These are phyloP conservation scores for Monosporascus ibericus DNA, from an alignment of 2,329 filamentous ascomycete genomes.

Conservation along the genomic window DNA sequence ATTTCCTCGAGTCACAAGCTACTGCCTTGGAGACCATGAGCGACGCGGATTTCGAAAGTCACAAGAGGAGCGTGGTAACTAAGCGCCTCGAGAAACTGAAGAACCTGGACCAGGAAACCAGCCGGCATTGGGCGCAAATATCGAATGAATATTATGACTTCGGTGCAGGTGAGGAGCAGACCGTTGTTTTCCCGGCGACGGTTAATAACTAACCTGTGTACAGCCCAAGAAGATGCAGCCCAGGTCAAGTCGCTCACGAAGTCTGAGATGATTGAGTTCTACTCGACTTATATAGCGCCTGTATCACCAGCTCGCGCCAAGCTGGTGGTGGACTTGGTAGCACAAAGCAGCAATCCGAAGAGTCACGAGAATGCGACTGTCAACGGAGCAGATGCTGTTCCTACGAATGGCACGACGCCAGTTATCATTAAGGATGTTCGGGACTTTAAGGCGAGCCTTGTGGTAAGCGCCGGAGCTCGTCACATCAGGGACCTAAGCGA, in stretches of 20 bases:
- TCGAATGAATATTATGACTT: slow-evolving; percentile 86
- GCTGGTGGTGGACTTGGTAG: slow-evolving; percentile 74
- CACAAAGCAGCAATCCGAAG: slow-evolving; percentile 51
- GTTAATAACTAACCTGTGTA: neutral
- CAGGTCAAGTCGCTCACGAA: slow-evolving; percentile 71
- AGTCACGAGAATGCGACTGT: slow-evolving; percentile 33
- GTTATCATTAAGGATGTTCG: slow-evolving; percentile 70
- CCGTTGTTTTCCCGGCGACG: neutral
- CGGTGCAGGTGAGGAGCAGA: slow-evolving; percentile 60
- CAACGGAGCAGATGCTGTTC: slow-evolving; percentile 26
- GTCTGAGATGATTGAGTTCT: slow-evolving; percentile 74
- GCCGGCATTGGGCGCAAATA: slow-evolving; percentile 79
- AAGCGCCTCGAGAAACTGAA: slow-evolving; percentile 87
- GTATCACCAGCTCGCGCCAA: slow-evolving; percentile 71
- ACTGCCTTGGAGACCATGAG: slow-evolving; percentile 67
- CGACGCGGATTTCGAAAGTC: slow-evolving; percentile 77
- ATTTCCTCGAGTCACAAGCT: slow-evolving; percentile 67
- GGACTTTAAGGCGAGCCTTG: slow-evolving; percentile 70
- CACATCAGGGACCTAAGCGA: slow-evolving; percentile 71
- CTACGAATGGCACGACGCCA: slow-evolving; percentile 45
- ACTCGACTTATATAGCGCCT: slow-evolving; percentile 67
- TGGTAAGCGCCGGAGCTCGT: slow-evolving; percentile 64
- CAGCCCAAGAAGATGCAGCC: slow-evolving; percentile 70
- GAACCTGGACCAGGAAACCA: slow-evolving; percentile 81
- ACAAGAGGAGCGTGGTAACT: slow-evolving; percentile 84